Conservation (phyloP, 192 early-diverging fungal genomes). For the Allomyces macrogynus region DNA sequence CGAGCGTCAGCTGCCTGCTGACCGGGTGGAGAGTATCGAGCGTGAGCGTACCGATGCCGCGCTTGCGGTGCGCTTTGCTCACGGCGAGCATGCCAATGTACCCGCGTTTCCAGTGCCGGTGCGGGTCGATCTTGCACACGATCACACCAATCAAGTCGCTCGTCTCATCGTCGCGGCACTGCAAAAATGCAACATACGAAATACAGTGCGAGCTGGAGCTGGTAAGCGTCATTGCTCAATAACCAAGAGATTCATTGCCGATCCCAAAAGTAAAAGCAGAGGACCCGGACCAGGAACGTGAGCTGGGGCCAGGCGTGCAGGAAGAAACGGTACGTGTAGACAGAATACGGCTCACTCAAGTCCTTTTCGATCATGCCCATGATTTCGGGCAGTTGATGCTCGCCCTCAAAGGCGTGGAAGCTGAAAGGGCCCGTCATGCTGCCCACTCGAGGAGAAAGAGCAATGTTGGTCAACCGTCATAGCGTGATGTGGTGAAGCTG, state of each 20-base stretch:
- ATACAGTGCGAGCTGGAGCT: no score
- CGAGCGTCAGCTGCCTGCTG: neutral
- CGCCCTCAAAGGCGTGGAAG: conserved; percentile 46
- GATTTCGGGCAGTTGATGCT: conserved; percentile 55
- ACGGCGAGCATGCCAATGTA: conserved; percentile 98
- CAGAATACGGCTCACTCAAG: conserved; percentile 88
- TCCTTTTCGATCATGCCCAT: conserved; percentile 74
- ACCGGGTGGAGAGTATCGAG: no score
- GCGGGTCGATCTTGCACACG: conserved; percentile 67
- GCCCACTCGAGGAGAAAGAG: no score
- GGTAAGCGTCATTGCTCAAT: no score
- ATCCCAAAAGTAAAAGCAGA: no score
- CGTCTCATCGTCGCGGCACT: conserved; percentile 13
- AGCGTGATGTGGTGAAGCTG: no score
- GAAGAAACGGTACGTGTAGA: conserved; percentile 95
- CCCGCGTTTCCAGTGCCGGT: conserved; percentile 45
- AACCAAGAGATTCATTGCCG: no score
- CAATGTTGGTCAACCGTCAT: no score
- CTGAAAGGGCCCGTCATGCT: neutral
- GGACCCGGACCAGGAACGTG: conserved; percentile 39
- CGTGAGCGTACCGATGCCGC: conserved; percentile 39
- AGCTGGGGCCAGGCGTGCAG: conserved; percentile 79
- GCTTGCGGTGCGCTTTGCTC: conserved; percentile 51
- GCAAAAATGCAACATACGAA: neutral
- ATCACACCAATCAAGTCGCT: conserved; percentile 60